These are phyloP conservation scores for Raddia guianensis DNA, from an alignment of 176 grass and related monocot species.

Conservation along the genomic window DNA sequence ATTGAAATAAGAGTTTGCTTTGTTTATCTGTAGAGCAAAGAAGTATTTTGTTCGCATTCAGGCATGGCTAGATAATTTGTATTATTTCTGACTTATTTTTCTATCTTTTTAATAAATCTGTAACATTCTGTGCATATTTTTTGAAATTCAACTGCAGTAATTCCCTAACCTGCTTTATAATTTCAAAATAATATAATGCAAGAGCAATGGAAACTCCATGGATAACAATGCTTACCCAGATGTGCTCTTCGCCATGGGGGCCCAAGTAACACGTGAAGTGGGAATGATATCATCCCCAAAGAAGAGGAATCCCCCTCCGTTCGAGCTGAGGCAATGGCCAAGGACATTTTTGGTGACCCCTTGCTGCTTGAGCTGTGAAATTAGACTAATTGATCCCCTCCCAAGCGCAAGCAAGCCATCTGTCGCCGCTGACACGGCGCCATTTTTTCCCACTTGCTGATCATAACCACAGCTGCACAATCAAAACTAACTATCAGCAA, in stretches of 20 bases:
- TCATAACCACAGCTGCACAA: slow-evolving; percentile 79
- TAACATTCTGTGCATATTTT: too few species aligned
- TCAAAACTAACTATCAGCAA: slow-evolving; percentile 29
- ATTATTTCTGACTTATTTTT: too few species aligned
- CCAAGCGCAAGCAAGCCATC: slow-evolving; percentile 87
- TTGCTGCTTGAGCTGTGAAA: slow-evolving; percentile 82
- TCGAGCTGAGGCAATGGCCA: slow-evolving; percentile 80
- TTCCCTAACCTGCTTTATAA: too few species aligned
- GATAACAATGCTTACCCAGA: slow-evolving; percentile 41
- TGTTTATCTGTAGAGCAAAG: too few species aligned
- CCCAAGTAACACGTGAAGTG: slow-evolving; percentile 59
- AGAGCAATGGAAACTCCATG: not conserved
- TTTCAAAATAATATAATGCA: not conserved
- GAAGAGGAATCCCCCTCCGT: slow-evolving; percentile 78
- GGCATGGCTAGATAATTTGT: too few species aligned
- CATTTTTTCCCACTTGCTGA: slow-evolving; percentile 62
- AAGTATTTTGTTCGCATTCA: too few species aligned
- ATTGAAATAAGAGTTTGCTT: too few species aligned
- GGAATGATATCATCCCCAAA: slow-evolving; percentile 83
- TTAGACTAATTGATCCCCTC: slow-evolving; percentile 62
- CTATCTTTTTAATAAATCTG: too few species aligned
- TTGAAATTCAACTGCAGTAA: too few species aligned
- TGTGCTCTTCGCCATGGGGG: slow-evolving; percentile 55
- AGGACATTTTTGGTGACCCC: slow-evolving; percentile 83
- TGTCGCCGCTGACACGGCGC: slow-evolving; percentile 32